Percentiles rank a stretch among this genome's conserved stretches.
Evolutionary conservation across 2,329 filamentous ascomycete species (phyloP).

Genomic region (Aspergillus piperis): DNA sequence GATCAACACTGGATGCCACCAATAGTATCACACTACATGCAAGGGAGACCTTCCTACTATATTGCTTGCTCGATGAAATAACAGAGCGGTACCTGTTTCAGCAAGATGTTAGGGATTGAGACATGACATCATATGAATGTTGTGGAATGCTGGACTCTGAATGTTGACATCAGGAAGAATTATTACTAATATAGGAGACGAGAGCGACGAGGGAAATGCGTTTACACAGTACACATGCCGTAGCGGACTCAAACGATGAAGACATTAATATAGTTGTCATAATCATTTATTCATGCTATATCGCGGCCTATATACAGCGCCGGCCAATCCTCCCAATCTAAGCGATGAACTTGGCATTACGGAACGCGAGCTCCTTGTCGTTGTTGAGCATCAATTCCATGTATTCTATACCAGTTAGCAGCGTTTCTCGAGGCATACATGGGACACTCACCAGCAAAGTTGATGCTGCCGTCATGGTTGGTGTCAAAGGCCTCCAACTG

Average conservation of each 20-base stretch:
- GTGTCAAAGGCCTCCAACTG: not conserved
- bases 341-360: not conserved
- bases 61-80: not conserved
- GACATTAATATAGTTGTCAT: not conserved
- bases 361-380: not conserved
- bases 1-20: too few species aligned
- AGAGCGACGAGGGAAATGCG: too few species aligned
- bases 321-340: not conserved
- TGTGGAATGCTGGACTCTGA: not conserved
- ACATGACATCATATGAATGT: not conserved
- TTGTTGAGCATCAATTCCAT: not conserved
- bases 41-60: not conserved
- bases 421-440: not conserved
- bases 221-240: too few species aligned
- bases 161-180: not conserved
- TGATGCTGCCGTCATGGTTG: slow-evolving; percentile 8
- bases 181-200: too few species aligned
- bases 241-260: too few species aligned
- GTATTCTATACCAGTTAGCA: not conserved
- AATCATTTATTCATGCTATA: not conserved
- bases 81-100: not conserved
- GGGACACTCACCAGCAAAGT: not conserved
- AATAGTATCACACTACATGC: not conserved
- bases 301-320: not conserved
- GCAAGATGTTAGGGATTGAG: not conserved